phyloP scores from a whole-genome alignment of 176 grass and related monocot species.

The Aegilops umbellulata region DNA sequence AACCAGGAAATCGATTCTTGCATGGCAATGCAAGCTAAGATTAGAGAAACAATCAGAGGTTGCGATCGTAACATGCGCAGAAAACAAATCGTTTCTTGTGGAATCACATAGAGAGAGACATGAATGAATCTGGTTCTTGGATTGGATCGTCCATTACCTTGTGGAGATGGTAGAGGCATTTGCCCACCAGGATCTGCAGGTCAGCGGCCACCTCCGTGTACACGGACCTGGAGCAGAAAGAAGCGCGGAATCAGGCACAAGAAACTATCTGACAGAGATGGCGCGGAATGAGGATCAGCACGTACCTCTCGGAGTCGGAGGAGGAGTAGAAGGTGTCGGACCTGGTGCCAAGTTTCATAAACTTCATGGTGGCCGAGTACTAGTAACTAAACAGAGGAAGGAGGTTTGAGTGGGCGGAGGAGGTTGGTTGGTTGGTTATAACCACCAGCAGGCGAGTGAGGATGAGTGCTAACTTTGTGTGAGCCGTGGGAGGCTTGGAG shows the following conservation, averaged over 20 bases:
- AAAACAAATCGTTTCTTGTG: neutral
- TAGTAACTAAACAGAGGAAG: conserved; percentile 29
- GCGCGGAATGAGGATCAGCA: conserved; percentile 19
- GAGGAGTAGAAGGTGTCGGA: conserved; percentile 88
- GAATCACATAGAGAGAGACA: neutral
- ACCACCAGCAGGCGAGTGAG: conserved; percentile 1
- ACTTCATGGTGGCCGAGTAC: conserved; percentile 70
- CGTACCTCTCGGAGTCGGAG: conserved; percentile 50
- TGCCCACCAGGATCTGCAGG: conserved; percentile 74
- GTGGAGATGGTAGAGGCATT: conserved; percentile 74
- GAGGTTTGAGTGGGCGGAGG: conserved; percentile 18
- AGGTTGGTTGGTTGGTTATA: conserved; percentile 2
- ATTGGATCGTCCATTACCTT: conserved; percentile 49
- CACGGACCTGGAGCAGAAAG: conserved; percentile 57
- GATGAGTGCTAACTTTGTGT: conserved; percentile 17
- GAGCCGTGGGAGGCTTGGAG: conserved; percentile 27
- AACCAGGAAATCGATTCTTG: neutral
- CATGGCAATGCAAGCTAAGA: neutral
- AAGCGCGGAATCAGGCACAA: neutral
- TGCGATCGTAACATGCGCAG: neutral
- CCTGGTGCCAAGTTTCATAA: conserved; percentile 90
- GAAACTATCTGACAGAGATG: neutral
- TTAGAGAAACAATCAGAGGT: neutral
- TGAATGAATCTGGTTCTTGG: neutral
- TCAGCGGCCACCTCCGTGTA: conserved; percentile 88